phyloP scores from a whole-genome alignment of 208 protist species.

The Trypanosoma cruzi region DNA sequence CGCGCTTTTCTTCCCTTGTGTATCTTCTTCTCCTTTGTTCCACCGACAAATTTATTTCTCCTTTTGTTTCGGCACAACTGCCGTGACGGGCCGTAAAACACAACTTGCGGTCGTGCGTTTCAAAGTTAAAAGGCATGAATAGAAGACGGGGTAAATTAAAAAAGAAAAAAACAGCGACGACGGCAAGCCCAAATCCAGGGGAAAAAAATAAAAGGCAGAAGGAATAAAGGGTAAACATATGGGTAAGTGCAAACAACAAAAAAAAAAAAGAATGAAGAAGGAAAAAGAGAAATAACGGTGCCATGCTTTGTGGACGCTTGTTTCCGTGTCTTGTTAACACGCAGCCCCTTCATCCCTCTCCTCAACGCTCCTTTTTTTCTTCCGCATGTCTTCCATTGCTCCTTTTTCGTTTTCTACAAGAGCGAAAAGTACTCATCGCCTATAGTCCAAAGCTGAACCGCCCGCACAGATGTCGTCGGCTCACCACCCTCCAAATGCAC shows the following conservation, averaged over 20 bases:
- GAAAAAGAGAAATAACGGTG: no score
- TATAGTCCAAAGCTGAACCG: slow-evolving; percentile 28
- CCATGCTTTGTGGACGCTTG: no score
- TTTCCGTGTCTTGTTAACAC: no score
- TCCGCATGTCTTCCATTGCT: background rate
- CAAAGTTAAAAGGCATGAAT: no score
- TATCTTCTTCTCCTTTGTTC: slow-evolving; percentile 4
- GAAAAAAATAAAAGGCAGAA: background rate
- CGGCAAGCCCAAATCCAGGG: background rate
- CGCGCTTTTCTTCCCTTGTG: slow-evolving; percentile 1
- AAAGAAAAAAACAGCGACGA: background rate
- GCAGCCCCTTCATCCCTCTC: no score
- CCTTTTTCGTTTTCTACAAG: background rate
- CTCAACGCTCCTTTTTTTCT: background rate
- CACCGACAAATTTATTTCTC: background rate
- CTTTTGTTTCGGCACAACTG: slow-evolving; percentile 1
- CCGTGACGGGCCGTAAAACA: background rate
- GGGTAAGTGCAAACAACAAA: background rate
- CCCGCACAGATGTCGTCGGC: background rate
- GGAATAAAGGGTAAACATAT: background rate
- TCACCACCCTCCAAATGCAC: slow-evolving; percentile 18
- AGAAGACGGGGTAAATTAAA: background rate
- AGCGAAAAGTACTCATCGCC: slow-evolving; percentile 19
- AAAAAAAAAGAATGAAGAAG: no score
- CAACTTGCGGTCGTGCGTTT: background rate